phyloP scores from a whole-genome alignment of 2,329 filamentous ascomycete species.

The Paecilomyces niveus region DNA sequence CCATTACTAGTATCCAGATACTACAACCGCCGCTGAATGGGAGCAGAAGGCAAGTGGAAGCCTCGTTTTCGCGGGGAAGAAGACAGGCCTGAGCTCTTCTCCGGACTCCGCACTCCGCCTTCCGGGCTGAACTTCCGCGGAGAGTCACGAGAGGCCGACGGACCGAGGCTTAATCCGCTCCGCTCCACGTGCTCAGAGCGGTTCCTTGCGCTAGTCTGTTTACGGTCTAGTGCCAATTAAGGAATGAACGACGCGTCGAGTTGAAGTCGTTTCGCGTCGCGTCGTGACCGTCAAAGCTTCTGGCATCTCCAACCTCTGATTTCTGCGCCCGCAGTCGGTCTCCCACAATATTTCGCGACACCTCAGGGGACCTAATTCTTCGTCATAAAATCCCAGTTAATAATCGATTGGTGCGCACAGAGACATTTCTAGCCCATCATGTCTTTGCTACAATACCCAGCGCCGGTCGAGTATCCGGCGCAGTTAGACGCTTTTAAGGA shows the following conservation, averaged over 20 bases:
- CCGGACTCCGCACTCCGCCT: conserved; percentile 14
- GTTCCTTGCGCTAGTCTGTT: conserved; percentile 10
- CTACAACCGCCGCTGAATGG: not conserved
- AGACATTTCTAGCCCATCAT: conserved; percentile 46
- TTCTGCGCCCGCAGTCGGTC: conserved; percentile 1
- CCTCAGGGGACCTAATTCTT: not conserved
- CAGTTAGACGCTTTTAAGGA: conserved; percentile 77
- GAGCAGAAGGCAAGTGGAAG: not conserved
- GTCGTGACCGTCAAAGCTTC: conserved; percentile 12
- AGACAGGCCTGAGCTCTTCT: conserved; percentile 15
- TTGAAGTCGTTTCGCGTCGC: conserved; percentile 16
- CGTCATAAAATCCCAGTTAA: not conserved
- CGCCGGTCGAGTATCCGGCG: conserved; percentile 77
- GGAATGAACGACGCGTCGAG: conserved; percentile 16
- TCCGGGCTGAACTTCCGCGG: conserved; percentile 2
- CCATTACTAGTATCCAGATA: conserved; percentile 26
- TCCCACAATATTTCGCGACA: not conserved
- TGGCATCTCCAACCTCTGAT: conserved; percentile 10
- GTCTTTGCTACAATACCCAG: conserved; percentile 75
- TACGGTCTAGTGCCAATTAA: conserved; percentile 8
- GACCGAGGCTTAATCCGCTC: conserved; percentile 27
- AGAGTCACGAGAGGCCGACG: conserved; percentile 7
- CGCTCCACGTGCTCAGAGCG: conserved; percentile 17
- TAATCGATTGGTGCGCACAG: not conserved
- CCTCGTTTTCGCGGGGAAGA: conserved; percentile 7